Base-by-base conservation (phyloP, 352 stramenopile species). In the Globisporangium camurandrum region DNA sequence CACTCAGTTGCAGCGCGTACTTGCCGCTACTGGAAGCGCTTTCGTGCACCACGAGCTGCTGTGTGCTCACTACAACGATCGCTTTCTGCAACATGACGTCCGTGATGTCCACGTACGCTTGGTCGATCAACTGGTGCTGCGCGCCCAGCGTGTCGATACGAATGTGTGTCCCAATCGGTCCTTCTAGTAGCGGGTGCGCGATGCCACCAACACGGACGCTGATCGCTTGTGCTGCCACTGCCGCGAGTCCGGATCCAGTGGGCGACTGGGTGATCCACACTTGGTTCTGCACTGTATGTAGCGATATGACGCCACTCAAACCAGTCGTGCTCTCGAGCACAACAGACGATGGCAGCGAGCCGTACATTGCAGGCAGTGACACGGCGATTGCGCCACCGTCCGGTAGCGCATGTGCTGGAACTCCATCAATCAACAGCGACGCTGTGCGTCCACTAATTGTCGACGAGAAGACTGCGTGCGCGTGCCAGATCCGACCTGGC, bases 351-450 rank as follows among this genome's bases (percentile, higher is more conserved):
- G 34, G 31, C 34, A 73, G 48, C 0, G 62, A 56, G 2, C 57
- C 52, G 48, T 83, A 88, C n/a, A 79, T 43, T 27, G 50, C 61
- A 12, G 77, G 73, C n/a, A 89, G 45, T 48, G 69, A 60, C 28
- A 89, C 38, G 42, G 64, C 38, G 14, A 87, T 37, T 24, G 56
- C 47, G 23, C 75, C 77, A 27, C 69, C 66, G 14, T 46, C 57
- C 0, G 72, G 75, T 1, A 87, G 38, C 8, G 20, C 34, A 27
- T 79, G 57, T 2, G 58, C 45, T 16, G 68, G 59, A 7, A 59
- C 71, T 24, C 81, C 39, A 0, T 54, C 46, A 20, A 79, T 46
- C 1, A 33, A 38, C 12, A 85, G 31, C 16, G 63, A 54, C 3
- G 67, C 57, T 14, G 19, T 50, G 22, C 75, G 56, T n/a, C 75